Conservation (phyloP, 306 rosid species). For the Lupinus albus region DNA sequence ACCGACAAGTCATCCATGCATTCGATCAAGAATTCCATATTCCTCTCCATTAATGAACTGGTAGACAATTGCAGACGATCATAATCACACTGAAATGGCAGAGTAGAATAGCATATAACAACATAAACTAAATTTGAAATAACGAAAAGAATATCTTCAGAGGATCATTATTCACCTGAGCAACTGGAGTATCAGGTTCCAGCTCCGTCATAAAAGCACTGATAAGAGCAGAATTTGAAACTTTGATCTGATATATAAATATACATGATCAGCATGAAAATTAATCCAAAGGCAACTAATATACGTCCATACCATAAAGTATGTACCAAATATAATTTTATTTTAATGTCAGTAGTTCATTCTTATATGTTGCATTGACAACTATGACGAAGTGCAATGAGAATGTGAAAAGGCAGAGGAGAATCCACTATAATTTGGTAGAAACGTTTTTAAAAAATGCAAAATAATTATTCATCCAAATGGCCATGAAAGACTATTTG, state of each 20-base stretch:
- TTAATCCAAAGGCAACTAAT: slow-evolving; percentile 10
- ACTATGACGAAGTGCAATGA: neutral
- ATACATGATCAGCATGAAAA: slow-evolving; percentile 26
- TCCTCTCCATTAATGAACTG: slow-evolving; percentile 88
- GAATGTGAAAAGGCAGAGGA: neutral
- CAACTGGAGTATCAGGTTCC: slow-evolving; percentile 83
- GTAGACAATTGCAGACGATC: slow-evolving; percentile 89
- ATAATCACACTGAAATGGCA: slow-evolving; percentile 73
- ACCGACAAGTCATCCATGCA: slow-evolving; percentile 95
- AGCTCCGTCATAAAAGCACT: slow-evolving; percentile 96
- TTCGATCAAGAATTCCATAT: slow-evolving; percentile 84
- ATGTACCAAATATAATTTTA: neutral
- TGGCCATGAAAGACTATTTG: neutral
- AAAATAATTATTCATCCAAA: neutral
- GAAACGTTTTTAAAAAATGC: too few relatives aligned
- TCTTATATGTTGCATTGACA: slow-evolving; percentile 1
- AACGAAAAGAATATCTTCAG: slow-evolving; percentile 6
- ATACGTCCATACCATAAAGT: neutral
- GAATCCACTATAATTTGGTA: neutral
- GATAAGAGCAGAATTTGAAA: slow-evolving; percentile 92
- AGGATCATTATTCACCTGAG: slow-evolving; percentile 64
- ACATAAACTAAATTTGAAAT: slow-evolving; percentile 29
- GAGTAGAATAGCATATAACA: slow-evolving; percentile 25
- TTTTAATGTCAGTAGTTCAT: neutral
- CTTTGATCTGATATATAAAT: slow-evolving; percentile 69